Conservation (phyloP, 1,284 basidiomycete species). For the Fomitiporia mediterranea region DNA sequence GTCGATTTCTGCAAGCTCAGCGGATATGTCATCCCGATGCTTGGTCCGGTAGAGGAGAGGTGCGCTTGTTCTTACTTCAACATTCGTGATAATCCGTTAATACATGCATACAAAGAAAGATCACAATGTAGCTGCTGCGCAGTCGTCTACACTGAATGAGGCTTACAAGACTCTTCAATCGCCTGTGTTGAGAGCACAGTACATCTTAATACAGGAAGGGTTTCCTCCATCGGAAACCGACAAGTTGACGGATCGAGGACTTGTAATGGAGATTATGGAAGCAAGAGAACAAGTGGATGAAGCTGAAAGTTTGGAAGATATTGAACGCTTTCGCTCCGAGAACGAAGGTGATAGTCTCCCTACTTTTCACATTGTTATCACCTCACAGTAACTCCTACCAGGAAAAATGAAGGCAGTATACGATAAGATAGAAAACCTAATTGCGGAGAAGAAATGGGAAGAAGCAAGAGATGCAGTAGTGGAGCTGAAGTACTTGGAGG, state of each 20-base stretch:
- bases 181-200: slow-evolving; percentile 64
- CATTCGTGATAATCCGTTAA: too few relatives aligned
- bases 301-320: slow-evolving; percentile 45
- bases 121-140: slow-evolving; percentile 53
- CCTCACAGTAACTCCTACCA: slow-evolving; percentile 31
- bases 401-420: slow-evolving; percentile 51
- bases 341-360: slow-evolving; percentile 55
- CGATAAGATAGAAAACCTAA: slow-evolving; percentile 44
- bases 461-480: slow-evolving; percentile 58
- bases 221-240: slow-evolving; percentile 68
- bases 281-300: slow-evolving; percentile 77
- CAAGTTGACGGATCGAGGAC: slow-evolving; percentile 63
- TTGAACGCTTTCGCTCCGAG: slow-evolving; percentile 46
- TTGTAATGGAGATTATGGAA: slow-evolving; percentile 80
- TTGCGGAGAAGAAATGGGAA: slow-evolving; percentile 52
- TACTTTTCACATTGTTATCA: neutral
- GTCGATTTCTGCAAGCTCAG: slow-evolving; percentile 63
- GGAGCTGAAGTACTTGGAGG: slow-evolving; percentile 71
- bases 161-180: slow-evolving; percentile 67
- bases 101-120: slow-evolving; percentile 41
- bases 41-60: slow-evolving; percentile 61
- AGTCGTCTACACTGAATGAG: slow-evolving; percentile 71
- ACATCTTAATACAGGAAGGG: slow-evolving; percentile 65
- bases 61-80: slow-evolving; percentile 35
- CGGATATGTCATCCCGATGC: slow-evolving; percentile 77